Evolutionary conservation across 1,284 basidiomycete genomes (phyloP).

Genomic region (Moesziomyces parantarcticus): DNA sequence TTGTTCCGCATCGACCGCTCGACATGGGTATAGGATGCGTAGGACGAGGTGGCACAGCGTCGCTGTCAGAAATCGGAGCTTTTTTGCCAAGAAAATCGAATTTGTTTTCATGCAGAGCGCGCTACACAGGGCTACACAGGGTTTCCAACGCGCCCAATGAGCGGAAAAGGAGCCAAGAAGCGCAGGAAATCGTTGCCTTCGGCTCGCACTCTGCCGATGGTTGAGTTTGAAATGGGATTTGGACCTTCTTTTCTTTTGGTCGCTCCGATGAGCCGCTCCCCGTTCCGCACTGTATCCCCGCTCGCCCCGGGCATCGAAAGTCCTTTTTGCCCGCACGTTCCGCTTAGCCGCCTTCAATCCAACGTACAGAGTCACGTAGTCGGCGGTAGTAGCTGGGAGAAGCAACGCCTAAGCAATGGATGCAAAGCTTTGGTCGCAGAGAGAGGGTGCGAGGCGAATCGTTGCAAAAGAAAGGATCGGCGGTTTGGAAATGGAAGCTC

Average conservation of each 20-base stretch:
- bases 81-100: slow-evolving; percentile 9
- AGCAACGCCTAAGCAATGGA: no score
- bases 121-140: no score
- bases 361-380: no score
- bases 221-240: slow-evolving; percentile 19
- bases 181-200: slow-evolving; percentile 10
- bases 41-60: neutral
- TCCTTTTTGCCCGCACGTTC: no score
- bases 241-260: neutral
- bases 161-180: neutral
- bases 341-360: no score
- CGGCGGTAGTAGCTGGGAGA: no score
- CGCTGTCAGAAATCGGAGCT: slow-evolving; percentile 3
- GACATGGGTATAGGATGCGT: neutral
- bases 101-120: neutral
- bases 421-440: no score
- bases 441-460: no score
- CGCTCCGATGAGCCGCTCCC: neutral
- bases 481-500: no score
- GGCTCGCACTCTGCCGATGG: slow-evolving; percentile 39
- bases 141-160: neutral
- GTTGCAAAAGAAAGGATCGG: no score
- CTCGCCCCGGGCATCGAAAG: no score
- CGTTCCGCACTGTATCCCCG: neutral
- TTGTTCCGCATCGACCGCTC: neutral